Conservation (phyloP, 768 basidiomycete species). For the Mycena maculata region DNA sequence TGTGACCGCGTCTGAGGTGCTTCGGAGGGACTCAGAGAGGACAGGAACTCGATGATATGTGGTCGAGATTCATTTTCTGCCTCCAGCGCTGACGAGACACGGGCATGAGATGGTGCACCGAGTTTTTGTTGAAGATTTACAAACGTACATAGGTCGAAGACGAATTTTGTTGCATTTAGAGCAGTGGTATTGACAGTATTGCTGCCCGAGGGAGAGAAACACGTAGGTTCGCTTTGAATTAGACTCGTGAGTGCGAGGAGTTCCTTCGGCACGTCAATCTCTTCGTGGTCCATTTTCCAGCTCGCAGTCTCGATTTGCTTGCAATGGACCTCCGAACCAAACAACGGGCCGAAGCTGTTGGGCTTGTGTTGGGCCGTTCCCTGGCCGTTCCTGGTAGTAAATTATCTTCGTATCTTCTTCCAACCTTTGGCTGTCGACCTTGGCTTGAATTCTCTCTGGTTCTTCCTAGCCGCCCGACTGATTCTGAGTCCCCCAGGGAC, state of each 20-base stretch:
- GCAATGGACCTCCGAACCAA: background rate
- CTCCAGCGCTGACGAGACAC: conserved; percentile 53
- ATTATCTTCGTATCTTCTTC: no score
- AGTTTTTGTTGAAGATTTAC: background rate
- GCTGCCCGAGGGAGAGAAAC: conserved; percentile 62
- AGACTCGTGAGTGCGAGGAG: conserved; percentile 64
- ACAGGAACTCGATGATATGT: conserved; percentile 73
- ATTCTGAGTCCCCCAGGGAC: background rate
- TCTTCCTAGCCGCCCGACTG: background rate
- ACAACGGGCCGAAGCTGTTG: no score
- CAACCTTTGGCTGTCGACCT: no score
- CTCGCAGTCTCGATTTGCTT: conserved; percentile 10
- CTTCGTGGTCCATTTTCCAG: conserved; percentile 12
- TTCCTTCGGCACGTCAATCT: conserved; percentile 42
- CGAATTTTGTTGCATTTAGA: conserved; percentile 74
- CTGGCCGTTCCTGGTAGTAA: no score
- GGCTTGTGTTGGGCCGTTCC: no score
- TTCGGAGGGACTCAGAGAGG: conserved; percentile 72
- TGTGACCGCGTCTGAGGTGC: conserved; percentile 84
- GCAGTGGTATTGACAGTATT: conserved; percentile 66
- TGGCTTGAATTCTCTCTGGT: background rate
- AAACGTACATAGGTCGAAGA: conserved; percentile 79
- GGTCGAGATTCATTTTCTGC: conserved; percentile 74
- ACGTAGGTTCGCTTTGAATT: conserved; percentile 65
- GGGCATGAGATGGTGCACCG: background rate